Evolutionary conservation across 495 filamentous ascomycete genomes (phyloP), one percentile per base, ranked within the genome.

Genomic region (Neurospora cerealis): DNA sequence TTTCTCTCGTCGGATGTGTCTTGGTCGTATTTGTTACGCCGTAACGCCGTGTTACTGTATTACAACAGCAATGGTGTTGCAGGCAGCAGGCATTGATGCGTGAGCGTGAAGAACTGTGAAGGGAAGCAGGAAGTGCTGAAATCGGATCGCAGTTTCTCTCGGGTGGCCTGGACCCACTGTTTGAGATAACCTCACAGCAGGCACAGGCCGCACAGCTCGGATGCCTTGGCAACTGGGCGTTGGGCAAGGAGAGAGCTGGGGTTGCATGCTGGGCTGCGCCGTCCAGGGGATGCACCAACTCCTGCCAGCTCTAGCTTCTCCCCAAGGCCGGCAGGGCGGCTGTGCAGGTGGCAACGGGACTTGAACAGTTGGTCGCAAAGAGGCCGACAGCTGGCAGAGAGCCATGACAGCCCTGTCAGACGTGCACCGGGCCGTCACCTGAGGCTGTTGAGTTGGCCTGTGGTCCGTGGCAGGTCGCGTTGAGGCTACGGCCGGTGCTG

Each of bases 401-500:
- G n/a, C n/a, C n/a, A n/a, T n/a, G n/a, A 9, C 46, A 48, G 46
- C 9, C 10, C 42, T 3, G 42, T n/a, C 42, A 60, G 24, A 19
- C 0, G 0, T 34, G 28, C 28, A 62, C 0, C 28, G 54, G 54
- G 0, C 54, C 28, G 54, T 66, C 28, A 66, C 28, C 6, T 66
- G 54, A 66, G 54, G 54, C 54, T 66, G 54, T 34, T 28, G 28
- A 66, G 54, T 19, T 66, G 28, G 54, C 54, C 2, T 19, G 15
- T 66, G 54, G 54, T 32, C 54, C 15, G 54, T 62, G 54, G 13
- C 54, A 7, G 13, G 54, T 62, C 54, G 54, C 54, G 39, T 44
- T 54, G 71, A 79, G 78, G 78, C 78, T 79, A 70, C 77, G 75
- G 74, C 73, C 62, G 48, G 69, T 66, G 44, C 69, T 73, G 74